Evolutionary conservation across 164 flowering plant species (phyloP), one percentile per base, ranked within the genome.

Genomic region (Liquidambar formosana): DNA sequence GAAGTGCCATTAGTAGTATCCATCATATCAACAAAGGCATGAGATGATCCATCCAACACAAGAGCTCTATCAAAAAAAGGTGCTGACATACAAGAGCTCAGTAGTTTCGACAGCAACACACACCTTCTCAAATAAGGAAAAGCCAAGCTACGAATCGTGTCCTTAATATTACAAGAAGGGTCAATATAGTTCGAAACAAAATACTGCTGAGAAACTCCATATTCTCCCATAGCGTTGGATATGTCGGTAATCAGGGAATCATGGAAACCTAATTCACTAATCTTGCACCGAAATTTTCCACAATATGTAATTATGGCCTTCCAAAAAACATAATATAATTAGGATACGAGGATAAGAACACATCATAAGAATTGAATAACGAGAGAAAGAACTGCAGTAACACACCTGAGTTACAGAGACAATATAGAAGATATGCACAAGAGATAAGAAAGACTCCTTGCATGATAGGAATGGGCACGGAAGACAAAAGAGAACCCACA

Each of bases 401-500:
- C 72, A 22, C 33, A 95, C 99, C 99, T 95, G 99, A 57, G 77
- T 67, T 38, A 90, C 70, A 66, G 89, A 70, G 26, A 93, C 96
- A 64, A 61, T 76, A 75, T 95, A 93, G 84, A 89, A 90, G 66
- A 89, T 69, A 72, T 95, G 97, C 71, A 95, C 90, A 68, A 93
- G 89, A 63, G 86, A 80, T 43, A 87, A 62, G 71, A 88, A 80
- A 57, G 93, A 79, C n/a, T 85, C 89, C 66, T 75, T 60, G 67
- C 89, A 89, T 23, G 80, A 77, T 27, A 91, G 28, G 70, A 85
- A 85, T 33, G 91, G 93, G 61, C 25, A 62, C 33, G 99, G 99
- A 44, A 95, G 92, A 68, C 97, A 93, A 80, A 87, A 95, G 9
- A 95, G 85, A 64, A 82, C 75, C 98, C 93, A 95, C 96, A 95